A percentile compares a stretch with the other conserved stretches of the same genome.
Conservation (phyloP, 106 monocot genomes). For the Ottelia alismoides region DNA sequence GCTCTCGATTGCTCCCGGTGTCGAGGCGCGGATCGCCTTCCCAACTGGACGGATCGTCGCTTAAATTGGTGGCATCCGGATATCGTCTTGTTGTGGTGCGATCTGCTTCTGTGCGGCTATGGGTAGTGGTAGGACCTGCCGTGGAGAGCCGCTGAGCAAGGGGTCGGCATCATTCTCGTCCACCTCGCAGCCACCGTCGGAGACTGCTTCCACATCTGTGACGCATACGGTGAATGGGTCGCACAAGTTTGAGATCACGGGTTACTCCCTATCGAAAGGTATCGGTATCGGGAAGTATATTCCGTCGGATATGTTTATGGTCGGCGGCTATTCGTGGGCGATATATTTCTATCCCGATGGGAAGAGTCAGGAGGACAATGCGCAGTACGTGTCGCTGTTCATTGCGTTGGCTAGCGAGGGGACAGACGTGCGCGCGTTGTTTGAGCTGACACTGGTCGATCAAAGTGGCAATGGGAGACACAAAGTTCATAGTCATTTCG, state of each 20-base stretch:
- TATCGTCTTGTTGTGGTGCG: no score
- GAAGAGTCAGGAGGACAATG: no score
- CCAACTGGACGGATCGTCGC: no score
- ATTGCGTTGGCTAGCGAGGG: slow-evolving; percentile 14
- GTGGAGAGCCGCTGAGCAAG: no score
- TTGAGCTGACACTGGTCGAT: no score
- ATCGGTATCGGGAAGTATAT: slow-evolving; percentile 11
- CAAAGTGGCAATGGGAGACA: slow-evolving; percentile 13
- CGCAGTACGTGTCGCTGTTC: slow-evolving; percentile 10
- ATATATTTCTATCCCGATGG: no score
- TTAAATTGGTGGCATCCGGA: no score
- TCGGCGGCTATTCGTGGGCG: slow-evolving; percentile 10
- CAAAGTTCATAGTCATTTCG: slow-evolving; percentile 13
- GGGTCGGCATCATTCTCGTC: no score
- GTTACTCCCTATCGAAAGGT: slow-evolving; percentile 10
- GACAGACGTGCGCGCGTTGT: slow-evolving; percentile 11
- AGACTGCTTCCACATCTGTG: slow-evolving; percentile 8
- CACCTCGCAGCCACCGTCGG: slow-evolving; percentile 4
- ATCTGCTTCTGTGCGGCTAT: no score
- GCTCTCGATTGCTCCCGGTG: no score
- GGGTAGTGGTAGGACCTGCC: no score
- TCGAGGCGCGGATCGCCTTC: no score
- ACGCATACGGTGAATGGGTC: slow-evolving; percentile 9
- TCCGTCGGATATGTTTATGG: slow-evolving; percentile 4
- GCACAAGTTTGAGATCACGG: slow-evolving; percentile 11